phyloP scores from a whole-genome alignment of 2,329 filamentous ascomycete genomes.

The Orbilia brochopaga region DNA sequence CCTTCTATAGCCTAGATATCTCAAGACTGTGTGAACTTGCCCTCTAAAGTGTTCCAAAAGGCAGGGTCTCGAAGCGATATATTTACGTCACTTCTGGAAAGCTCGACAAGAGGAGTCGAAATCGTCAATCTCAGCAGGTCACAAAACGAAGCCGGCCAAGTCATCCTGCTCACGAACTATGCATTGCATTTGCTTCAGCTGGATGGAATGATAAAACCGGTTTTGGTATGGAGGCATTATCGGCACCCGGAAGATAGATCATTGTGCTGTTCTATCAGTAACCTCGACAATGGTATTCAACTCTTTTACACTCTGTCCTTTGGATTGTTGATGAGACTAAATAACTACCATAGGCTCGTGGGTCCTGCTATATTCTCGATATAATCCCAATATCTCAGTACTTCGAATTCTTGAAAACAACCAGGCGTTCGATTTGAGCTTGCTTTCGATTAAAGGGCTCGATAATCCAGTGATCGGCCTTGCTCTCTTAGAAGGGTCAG shows the following conservation, averaged over 20 bases:
- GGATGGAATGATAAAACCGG: neutral
- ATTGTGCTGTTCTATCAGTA: conserved; percentile 11
- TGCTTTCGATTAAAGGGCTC: conserved; percentile 13
- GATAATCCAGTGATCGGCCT: conserved; percentile 22
- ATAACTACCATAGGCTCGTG: conserved; percentile 9
- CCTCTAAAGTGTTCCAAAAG: neutral
- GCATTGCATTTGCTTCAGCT: conserved; percentile 24
- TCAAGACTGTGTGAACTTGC: neutral
- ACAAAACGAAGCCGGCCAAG: conserved; percentile 1
- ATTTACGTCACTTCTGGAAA: conserved; percentile 13
- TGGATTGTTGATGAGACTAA: neutral
- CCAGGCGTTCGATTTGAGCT: conserved; percentile 11
- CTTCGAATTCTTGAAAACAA: conserved; percentile 7
- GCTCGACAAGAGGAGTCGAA: conserved; percentile 5
- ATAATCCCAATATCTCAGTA: conserved; percentile 34
- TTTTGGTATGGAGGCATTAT: conserved; percentile 34
- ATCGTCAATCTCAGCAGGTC: conserved; percentile 16
- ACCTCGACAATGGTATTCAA: conserved; percentile 23
- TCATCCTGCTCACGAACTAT: conserved; percentile 41
- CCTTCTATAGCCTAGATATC: no score
- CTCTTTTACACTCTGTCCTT: neutral
- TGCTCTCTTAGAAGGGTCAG: conserved; percentile 28
- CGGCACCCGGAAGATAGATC: conserved; percentile 37
- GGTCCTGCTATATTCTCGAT: conserved; percentile 27
- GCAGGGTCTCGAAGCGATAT: conserved; percentile 12